Conservation (phyloP, 768 basidiomycete species). For the Lactifluus echinatus region DNA sequence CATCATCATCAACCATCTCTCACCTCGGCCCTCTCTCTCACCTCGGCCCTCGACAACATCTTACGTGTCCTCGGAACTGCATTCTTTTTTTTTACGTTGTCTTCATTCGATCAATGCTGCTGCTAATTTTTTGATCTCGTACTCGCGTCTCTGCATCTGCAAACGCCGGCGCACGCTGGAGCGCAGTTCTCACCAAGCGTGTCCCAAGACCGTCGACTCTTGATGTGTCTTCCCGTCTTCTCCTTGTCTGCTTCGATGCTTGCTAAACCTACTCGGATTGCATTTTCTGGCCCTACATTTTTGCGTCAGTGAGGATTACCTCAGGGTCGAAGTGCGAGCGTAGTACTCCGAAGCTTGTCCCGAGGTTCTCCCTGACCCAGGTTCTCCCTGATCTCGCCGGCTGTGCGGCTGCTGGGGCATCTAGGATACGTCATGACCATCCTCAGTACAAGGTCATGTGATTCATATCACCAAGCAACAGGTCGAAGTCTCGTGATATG, state of each 20-base stretch:
- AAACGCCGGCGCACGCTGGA: conserved; percentile 26
- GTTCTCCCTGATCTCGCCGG: background rate
- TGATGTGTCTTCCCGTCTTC: background rate
- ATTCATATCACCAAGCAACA: too few relatives aligned
- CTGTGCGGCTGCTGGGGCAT: too few relatives aligned
- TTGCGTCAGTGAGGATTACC: background rate
- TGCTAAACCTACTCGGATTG: background rate
- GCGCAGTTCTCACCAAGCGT: conserved; percentile 41
- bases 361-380: background rate
- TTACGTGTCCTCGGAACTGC: background rate
- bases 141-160: background rate
- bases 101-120: background rate
- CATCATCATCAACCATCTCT: too few relatives aligned
- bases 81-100: background rate
- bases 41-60: background rate
- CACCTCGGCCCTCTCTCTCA: background rate
- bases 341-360: conserved; percentile 28
- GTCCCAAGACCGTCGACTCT: conserved; percentile 8
- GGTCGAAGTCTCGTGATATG: too few relatives aligned
- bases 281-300: background rate
- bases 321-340: conserved; percentile 26
- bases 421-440: too few relatives aligned
- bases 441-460: too few relatives aligned
- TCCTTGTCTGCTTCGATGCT: background rate
- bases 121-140: background rate